Base-by-base conservation (phyloP, 768 basidiomycete species). In the Tricholoma sp. region DNA sequence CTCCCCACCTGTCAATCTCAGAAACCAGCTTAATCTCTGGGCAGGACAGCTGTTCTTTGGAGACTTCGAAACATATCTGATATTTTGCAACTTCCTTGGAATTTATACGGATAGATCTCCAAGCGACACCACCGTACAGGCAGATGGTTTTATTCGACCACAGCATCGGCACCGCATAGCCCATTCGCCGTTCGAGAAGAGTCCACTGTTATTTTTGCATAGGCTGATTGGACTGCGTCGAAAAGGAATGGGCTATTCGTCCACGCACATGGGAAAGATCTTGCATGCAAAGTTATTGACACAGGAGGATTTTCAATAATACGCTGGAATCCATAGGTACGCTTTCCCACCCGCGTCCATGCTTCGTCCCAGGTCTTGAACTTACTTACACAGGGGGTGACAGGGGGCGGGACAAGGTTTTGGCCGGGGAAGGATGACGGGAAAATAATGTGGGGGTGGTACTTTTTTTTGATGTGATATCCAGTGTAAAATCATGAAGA, bases 41-140 rank as follows among this genome's bases (percentile, higher is more conserved):
- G 74, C 77, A 12, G 79, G 77, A 2, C 76, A 80, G 53, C 66
- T 80, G 3, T 80, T 74, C 54, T 53, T 78, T 36, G 63, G 62
- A 9, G 61, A 72, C 20, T 61, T 69, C 24, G 56, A 55, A 10
- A 61, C 70, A 1, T 80, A 79, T 52, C 57, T 57, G 29, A 59
- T 55, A 1, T 34, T 75, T 12, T 78, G 78, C 55, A 57, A 77
- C 3, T 20, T 78, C 10, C 60, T 68, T 29, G 51, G 63, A 6
- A 55, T 52, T 41, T 58, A 65, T 24, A 32, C 52, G 41, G 50
- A 37, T n/a, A 56, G 55, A 13, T 59, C 59, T 20, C 59, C 39
- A 50, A 56, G 69, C 37, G 54, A 47, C 42, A 8, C 9, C 17
- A 10, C 11, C 15, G 18, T 42, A 42, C 41, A 42, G 18, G 41